Percentiles rank a stretch among this genome's conserved stretches.
Conservation (phyloP, 768 basidiomycete species). For the Tylopilus sp. region DNA sequence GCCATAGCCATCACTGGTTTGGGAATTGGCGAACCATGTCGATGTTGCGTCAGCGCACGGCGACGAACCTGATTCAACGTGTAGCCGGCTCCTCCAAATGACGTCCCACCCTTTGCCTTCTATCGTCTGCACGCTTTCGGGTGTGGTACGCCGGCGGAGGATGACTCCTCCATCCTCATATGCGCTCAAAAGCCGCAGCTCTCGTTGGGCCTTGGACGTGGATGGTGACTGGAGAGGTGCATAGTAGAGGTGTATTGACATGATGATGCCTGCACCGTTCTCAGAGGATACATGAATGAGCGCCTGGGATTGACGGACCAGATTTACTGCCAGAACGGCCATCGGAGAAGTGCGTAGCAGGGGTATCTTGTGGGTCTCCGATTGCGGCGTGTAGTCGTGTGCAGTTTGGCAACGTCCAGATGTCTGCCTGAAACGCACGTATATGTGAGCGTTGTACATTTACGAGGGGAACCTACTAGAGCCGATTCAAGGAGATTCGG, state of each 20-base stretch:
- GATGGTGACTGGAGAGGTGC: constrained; percentile 30
- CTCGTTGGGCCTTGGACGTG: constrained; percentile 28
- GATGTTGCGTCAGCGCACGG: neutral
- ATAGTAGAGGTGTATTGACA: constrained; percentile 74
- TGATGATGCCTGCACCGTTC: constrained; percentile 69
- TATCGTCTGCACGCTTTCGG: constrained; percentile 41
- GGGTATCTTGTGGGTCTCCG: constrained; percentile 49
- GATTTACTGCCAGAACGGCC: constrained; percentile 54
- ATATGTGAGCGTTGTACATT: neutral
- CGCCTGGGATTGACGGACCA: constrained; percentile 38
- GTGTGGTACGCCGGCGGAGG: constrained; percentile 49
- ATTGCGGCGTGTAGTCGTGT: constrained; percentile 82
- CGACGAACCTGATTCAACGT: constrained; percentile 67
- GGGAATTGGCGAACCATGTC: neutral
- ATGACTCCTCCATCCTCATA: constrained; percentile 91
- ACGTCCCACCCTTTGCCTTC: constrained; percentile 73
- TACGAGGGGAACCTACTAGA: constrained; percentile 44
- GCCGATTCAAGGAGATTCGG: constrained; percentile 90
- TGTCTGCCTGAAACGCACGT: constrained; percentile 59
- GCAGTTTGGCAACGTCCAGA: constrained; percentile 74
- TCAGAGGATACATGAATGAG: neutral
- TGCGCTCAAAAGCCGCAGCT: constrained; percentile 63
- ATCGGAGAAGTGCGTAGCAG: constrained; percentile 29
- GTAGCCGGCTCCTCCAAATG: constrained; percentile 63
- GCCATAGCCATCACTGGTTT: constrained; percentile 81